These are phyloP conservation scores for Fraxinus baroniana DNA, from an alignment of 305 asterid species.

Conservation along the genomic window DNA sequence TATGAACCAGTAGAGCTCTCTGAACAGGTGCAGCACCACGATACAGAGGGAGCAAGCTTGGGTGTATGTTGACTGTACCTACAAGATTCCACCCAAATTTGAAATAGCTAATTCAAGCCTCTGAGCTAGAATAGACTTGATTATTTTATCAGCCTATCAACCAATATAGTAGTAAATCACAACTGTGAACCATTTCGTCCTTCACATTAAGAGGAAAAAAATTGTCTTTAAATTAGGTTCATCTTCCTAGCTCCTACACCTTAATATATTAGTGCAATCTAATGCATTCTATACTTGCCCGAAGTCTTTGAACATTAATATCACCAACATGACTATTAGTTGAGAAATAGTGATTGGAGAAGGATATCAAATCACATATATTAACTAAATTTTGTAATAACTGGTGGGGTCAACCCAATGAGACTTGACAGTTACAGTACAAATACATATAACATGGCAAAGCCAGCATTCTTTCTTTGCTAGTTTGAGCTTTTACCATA, in stretches of 20 bases:
- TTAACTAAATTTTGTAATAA: not conserved
- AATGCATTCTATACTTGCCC: not conserved
- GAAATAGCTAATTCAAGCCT: slow-evolving; percentile 19
- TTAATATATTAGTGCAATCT: not conserved
- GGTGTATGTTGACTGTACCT: slow-evolving; percentile 95
- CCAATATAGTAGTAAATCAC: not conserved
- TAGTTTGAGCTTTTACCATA: not conserved
- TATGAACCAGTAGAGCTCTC: slow-evolving; percentile 80
- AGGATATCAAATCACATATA: not conserved
- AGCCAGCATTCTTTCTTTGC: not conserved
- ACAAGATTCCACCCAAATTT: slow-evolving; percentile 38
- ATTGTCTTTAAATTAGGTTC: not conserved
- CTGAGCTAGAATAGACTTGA: not conserved
- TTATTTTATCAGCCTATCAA: slow-evolving; percentile 6
- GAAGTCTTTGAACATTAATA: not conserved
- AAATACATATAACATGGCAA: not conserved
- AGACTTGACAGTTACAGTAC: not conserved
- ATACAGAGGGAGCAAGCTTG: slow-evolving; percentile 88
- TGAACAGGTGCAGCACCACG: slow-evolving; percentile 99
- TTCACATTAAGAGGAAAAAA: not conserved
- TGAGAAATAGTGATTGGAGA: not conserved
- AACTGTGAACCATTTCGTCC: not conserved
- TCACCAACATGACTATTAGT: not conserved
- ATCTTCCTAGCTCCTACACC: not conserved
- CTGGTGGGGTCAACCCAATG: not conserved